Conservation (phyloP, 805 yeast genomes). For the Lipomyces sp. region DNA sequence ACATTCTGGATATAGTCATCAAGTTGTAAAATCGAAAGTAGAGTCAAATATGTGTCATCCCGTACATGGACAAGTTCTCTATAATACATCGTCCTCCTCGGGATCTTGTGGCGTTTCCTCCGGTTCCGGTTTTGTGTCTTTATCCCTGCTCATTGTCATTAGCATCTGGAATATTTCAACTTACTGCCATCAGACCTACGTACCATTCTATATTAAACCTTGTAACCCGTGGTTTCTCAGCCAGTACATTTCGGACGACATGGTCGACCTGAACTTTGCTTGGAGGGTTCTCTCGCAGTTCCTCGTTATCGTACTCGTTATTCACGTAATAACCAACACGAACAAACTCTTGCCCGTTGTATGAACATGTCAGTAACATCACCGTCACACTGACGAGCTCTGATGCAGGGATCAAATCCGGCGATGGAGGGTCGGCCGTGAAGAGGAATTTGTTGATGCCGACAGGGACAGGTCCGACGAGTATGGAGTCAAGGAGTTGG, state of each 20-base stretch:
- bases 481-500: slow-evolving; percentile 90
- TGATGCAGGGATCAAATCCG: slow-evolving; percentile 93
- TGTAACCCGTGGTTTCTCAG: slow-evolving; percentile 97
- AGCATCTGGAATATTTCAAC: background rate
- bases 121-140: slow-evolving; percentile 25
- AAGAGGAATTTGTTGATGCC: slow-evolving; percentile 93
- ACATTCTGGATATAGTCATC: background rate
- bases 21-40: background rate
- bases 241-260: slow-evolving; percentile 89
- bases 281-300: slow-evolving; percentile 64
- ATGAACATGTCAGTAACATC: slow-evolving; percentile 87
- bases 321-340: slow-evolving; percentile 97
- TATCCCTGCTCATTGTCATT: slow-evolving; percentile 18
- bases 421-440: slow-evolving; percentile 95
- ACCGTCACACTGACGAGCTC: slow-evolving; percentile 96
- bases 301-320: slow-evolving; percentile 94
- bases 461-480: slow-evolving; percentile 99
- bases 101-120: slow-evolving; percentile 38
- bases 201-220: slow-evolving; percentile 94
- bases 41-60: background rate
- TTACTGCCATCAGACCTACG: slow-evolving; percentile 1
- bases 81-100: slow-evolving; percentile 32
- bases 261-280: slow-evolving; percentile 36
- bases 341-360: slow-evolving; percentile 91
- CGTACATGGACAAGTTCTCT: background rate